Base-by-base conservation (phyloP, 257 asterid genomes). In the Nicotiana tabacum region DNA sequence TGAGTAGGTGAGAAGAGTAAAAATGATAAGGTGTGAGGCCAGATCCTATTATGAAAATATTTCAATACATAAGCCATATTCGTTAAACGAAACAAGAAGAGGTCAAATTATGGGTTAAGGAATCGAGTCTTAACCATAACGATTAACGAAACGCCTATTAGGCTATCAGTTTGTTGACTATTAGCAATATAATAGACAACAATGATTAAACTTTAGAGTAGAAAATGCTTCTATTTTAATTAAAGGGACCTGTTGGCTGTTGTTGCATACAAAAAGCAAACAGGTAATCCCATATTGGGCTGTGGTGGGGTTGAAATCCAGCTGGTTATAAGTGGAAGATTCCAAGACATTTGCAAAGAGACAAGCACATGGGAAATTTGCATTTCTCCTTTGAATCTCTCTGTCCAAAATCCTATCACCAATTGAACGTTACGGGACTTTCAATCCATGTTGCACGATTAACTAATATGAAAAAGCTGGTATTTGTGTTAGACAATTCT, bases 301-400 rank as follows among this genome's bases (percentile, higher is more conserved):
- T 12, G 61, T 12, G 29, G 84, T 81, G 82, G 87, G 88, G 69
- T 80, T 62, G 61, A 84, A 81, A 76, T 82, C 82, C 78, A 82
- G 89, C 76, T 82, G 85, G 88, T 82, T 81, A 77, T 67, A 82
- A 55, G 55, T 39, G 83, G 76, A 84, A 66, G 72, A 80, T 39
- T 37, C 85, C 57, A 62, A 43, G 77, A 21, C 80, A 66, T 86
- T 88, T 81, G 64, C 46, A 86, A 66, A 80, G 35, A 70, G 83
- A 67, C 87, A 51, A 69, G 30, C 78, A 37, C 62, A 61, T 60
- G 62, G 17, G 80, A 46, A 60, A 66, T 78, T 74, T 77, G 9
- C 56, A 43, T 29, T 9, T 66, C 60, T 39, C 56, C 32, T 39
- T 69, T 67, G 51, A 16, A 4, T 69, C 58, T 69, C 77, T 18